Conservation (phyloP, 1,284 basidiomycete genomes). For the Fomitopsis palustris region DNA sequence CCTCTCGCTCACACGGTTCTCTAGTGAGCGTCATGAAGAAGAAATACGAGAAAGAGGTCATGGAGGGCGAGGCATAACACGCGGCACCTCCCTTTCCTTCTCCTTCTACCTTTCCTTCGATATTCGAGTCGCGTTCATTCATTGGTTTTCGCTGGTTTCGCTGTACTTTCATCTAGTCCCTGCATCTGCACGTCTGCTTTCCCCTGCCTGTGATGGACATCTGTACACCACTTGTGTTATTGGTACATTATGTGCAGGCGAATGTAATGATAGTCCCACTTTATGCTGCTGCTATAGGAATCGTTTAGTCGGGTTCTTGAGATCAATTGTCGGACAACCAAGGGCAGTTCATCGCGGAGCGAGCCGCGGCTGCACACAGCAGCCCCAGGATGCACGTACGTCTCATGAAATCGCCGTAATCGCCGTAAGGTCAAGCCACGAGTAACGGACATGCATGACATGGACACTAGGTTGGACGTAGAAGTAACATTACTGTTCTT, state of each 20-base stretch:
- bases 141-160: neutral
- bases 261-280: constrained; percentile 2
- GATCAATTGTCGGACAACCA: no score
- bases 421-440: no score
- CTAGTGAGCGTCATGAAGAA: constrained; percentile 79
- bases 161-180: neutral
- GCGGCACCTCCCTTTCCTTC: neutral
- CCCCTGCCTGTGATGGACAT: neutral
- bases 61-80: constrained; percentile 41
- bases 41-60: constrained; percentile 60
- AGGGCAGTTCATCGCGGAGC: no score
- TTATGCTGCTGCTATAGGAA: no score
- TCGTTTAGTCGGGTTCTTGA: no score
- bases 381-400: no score
- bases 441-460: no score
- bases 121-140: neutral
- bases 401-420: no score
- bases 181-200: neutral
- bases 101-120: neutral
- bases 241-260: constrained; percentile 3
- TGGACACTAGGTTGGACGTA: constrained; percentile 1
- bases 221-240: constrained; percentile 1
- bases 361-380: no score
- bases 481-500: constrained; percentile 3
- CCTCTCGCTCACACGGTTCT: neutral